These are phyloP conservation scores for Leptodermis oblonga DNA, from an alignment of 257 asterid species.

Conservation along the genomic window DNA sequence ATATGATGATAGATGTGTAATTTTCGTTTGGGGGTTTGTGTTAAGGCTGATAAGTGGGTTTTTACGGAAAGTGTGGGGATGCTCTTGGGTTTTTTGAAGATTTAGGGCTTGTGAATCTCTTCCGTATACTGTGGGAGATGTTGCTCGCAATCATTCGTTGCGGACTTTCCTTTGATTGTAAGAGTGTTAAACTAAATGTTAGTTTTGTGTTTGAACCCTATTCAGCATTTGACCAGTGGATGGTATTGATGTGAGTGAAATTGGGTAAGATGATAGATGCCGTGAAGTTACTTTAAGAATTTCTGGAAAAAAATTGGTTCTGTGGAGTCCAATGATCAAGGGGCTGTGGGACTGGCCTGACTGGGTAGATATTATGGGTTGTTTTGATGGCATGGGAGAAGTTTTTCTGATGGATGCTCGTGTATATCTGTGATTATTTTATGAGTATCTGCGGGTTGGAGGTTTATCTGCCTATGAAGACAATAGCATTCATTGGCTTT, in stretches of 20 bases:
- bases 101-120: slow-evolving; percentile 36
- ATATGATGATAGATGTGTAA: not conserved
- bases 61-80: slow-evolving; percentile 48
- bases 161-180: slow-evolving; percentile 54
- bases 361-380: slow-evolving; percentile 54
- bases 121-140: slow-evolving; percentile 23
- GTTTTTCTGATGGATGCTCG: slow-evolving; percentile 31
- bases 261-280: slow-evolving; percentile 78
- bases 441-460: slow-evolving; percentile 57
- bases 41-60: slow-evolving; percentile 53
- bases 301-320: slow-evolving; percentile 47
- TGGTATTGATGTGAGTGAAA: slow-evolving; percentile 52
- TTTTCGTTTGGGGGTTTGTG: slow-evolving; percentile 34
- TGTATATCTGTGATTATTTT: slow-evolving; percentile 42
- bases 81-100: slow-evolving; percentile 65
- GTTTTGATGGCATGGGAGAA: slow-evolving; percentile 52
- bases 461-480: slow-evolving; percentile 46
- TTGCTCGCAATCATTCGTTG: slow-evolving; percentile 55
- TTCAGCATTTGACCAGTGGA: slow-evolving; percentile 60
- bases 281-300: slow-evolving; percentile 42
- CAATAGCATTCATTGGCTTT: slow-evolving; percentile 56
- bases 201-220: slow-evolving; percentile 33
- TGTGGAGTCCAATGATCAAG: slow-evolving; percentile 58
- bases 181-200: slow-evolving; percentile 24
- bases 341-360: slow-evolving; percentile 57